Evolutionary conservation across 257 asterid genomes (phyloP), one percentile per base, ranked within the genome.

Genomic region (Lavandula angustifolia): DNA sequence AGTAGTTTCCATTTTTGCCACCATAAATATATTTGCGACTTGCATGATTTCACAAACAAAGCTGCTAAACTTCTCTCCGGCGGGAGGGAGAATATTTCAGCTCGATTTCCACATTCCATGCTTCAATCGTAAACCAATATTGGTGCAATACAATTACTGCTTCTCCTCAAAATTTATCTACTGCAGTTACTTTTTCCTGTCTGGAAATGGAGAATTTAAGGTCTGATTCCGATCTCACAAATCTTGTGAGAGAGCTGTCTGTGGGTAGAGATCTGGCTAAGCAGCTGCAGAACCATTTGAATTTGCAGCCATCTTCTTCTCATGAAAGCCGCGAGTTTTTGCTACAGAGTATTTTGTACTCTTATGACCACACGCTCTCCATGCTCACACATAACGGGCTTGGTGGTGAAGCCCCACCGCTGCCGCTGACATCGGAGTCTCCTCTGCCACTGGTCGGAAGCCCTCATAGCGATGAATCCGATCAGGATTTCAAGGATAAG

Each of bases 251-350:
- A 12, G 92, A 87, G 82, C 70, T 91, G 12, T 74, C 61, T 22
- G 74, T 57, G 40, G 97, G 97, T 37, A 75, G 75, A 69, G 97
- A 87, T 33, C 43, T 79, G 31, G 89, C 88, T 5, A 68, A 57
- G 71, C 95, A 87, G 68, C 95, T 91, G 7, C 91, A 78, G 50
- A 52, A 64, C 46, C 84, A 75, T 62, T 79, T 90, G 11, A 71
- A 79, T 38, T 67, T 57, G 41, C 81, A 80, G 1, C 54, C 84
- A 4, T 70, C 84, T n/a, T 76, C 89, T 1, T 61, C 75, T 0
- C 69, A 40, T 13, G 81, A 79, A 29, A 71, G 35, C 14, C 73
- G 75, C 12, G 84, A 84, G 5, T 18, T 73, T 35, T 73, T 91
- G 81, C 74, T 87, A n/a, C 82, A 82, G 3, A 80, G 57, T 34